Evolutionary conservation across 352 stramenopile genomes (phyloP).

Genomic region (Pythium volutum): DNA sequence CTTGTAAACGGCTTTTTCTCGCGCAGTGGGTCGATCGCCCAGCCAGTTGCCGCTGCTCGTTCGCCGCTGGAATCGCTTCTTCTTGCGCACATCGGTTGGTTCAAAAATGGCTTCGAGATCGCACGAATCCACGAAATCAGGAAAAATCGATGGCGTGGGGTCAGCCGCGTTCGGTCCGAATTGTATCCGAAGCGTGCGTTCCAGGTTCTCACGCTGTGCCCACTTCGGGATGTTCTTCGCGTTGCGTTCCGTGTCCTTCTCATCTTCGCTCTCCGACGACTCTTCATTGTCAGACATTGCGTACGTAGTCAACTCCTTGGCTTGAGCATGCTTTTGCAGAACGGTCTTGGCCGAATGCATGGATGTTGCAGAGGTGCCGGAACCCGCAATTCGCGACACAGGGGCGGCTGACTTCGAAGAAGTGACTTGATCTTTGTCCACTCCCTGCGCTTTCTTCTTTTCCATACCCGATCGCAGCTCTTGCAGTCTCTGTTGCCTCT

Average conservation of each 20-base stretch:
- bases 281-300: slow-evolving; percentile 82
- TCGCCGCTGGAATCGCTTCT: slow-evolving; percentile 73
- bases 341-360: slow-evolving; percentile 14
- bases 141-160: slow-evolving; percentile 77
- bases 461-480: slow-evolving; percentile 66
- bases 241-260: slow-evolving; percentile 34
- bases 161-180: slow-evolving; percentile 74
- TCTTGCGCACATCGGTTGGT: slow-evolving; percentile 62
- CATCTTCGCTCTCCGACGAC: slow-evolving; percentile 52
- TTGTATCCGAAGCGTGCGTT: slow-evolving; percentile 60
- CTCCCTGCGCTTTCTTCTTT: slow-evolving; percentile 56
- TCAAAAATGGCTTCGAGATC: slow-evolving; percentile 85
- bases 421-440: slow-evolving; percentile 33
- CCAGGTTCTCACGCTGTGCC: slow-evolving; percentile 72
- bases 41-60: slow-evolving; percentile 87
- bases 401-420: slow-evolving; percentile 12
- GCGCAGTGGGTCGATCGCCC: slow-evolving; percentile 66
- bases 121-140: slow-evolving; percentile 81
- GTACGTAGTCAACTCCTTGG: slow-evolving; percentile 46
- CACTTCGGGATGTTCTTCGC: slow-evolving; percentile 81
- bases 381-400: slow-evolving; percentile 10
- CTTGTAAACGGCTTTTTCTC: slow-evolving; percentile 79
- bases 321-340: slow-evolving; percentile 17
- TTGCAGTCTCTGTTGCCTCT: slow-evolving; percentile 57
- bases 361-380: slow-evolving; percentile 3